Base-by-base conservation (phyloP, 768 basidiomycete species). In the Galerina marginata region DNA sequence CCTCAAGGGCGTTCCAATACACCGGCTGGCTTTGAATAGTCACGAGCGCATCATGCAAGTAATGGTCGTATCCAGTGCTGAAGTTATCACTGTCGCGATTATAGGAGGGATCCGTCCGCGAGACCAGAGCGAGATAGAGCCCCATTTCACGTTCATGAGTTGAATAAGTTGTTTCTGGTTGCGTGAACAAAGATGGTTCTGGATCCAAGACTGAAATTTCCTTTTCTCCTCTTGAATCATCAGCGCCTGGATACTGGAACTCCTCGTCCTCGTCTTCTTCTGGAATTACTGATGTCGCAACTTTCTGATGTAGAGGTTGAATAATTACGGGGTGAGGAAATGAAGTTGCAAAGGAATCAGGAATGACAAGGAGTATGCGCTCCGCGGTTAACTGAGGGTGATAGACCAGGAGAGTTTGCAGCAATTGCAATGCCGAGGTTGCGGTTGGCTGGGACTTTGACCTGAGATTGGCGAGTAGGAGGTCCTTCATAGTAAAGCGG, bases 401-500 rank as follows among this genome's bases (percentile, higher is more conserved):
- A 29, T 84, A 81, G 40, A 82, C 70, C 9, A 96, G 80, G 70
- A 96, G 81, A 0, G 92, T 88, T 62, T 89, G 87, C 5, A 96
- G 75, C 9, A 99, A 81, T 65, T 93, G 91, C 53, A 97, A 77
- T 3, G 94, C 92, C 9, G 93, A 86, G 0, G 90, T 88, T 1
- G 84, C 82, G 0, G 93, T 86, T 0, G 86, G 72, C 59, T 87
- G 84, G 9, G 83, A 84, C 54, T 77, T 77, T 5, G 92, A 94
- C 23, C 84, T 81, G 23, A 97, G 75, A 69, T 95, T 95, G 46
- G 92, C 83, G 50, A 93, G 67, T 7, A 99, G 75, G 37, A 98
- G 82, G 67, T 99, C 96, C 71, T 93, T 95, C 42, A 98, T 81
- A 4, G 93, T 96, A 78, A 95, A 98, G 15, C 95, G 86, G 11